phyloP scores from a whole-genome alignment of 352 stramenopile species.

The Stephanocyclus meneghinianus region DNA sequence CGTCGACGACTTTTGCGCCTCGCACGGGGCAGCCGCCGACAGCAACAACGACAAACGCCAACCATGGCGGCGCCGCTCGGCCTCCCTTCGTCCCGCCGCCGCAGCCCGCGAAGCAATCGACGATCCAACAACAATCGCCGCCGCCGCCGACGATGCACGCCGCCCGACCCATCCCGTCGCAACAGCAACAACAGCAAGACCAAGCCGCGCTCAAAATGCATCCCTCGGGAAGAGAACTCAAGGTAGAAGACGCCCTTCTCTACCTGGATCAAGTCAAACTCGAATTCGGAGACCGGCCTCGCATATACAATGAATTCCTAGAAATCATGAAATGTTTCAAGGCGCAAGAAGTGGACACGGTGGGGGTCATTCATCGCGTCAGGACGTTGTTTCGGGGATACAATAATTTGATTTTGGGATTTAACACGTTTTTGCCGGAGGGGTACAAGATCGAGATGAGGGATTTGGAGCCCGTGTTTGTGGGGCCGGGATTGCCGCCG shows the following conservation, averaged over 20 bases:
- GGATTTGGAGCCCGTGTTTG: constrained; percentile 67
- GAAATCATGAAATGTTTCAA: constrained; percentile 99
- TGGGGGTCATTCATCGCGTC: constrained; percentile 89
- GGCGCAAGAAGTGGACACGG: constrained; percentile 97
- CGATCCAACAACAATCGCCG: no score
- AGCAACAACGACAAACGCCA: no score
- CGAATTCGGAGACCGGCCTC: constrained; percentile 95
- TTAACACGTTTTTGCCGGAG: constrained; percentile 99
- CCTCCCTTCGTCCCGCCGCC: no score
- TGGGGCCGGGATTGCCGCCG: constrained; percentile 47
- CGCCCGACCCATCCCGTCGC: no score
- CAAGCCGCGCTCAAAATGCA: constrained; percentile 14
- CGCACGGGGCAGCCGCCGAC: no score
- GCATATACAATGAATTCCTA: constrained; percentile 99
- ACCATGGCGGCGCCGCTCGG: no score
- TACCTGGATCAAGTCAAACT: constrained; percentile 99
- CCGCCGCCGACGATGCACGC: no score
- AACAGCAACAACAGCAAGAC: neutral
- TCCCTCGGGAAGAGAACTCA: constrained; percentile 67
- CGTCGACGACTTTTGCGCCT: no score
- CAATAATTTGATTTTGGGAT: constrained; percentile 97
- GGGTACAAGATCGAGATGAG: constrained; percentile 88
- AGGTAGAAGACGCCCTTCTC: constrained; percentile 96
- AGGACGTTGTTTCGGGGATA: constrained; percentile 97
- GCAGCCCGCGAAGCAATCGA: no score